Conservation (phyloP, 2,329 filamentous ascomycete species). For the Fusarium nematophilum region DNA sequence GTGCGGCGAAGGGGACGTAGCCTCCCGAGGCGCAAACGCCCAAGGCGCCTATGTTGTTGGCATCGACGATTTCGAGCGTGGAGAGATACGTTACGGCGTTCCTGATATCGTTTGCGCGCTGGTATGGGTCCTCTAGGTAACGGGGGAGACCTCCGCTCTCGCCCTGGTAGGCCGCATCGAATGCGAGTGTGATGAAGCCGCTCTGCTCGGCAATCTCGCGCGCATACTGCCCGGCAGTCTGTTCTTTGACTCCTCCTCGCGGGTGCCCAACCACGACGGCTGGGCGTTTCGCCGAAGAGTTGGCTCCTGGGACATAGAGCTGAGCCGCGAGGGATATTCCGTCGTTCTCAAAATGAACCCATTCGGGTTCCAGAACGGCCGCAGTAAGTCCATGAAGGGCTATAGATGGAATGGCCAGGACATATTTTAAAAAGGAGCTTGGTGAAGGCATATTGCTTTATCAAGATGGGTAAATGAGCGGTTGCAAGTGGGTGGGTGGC, state of each 20-base stretch:
- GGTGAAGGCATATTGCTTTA: too few relatives aligned
- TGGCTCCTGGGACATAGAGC: too few relatives aligned
- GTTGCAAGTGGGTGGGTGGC: too few relatives aligned
- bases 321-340: too few relatives aligned
- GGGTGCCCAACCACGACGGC: constrained; percentile 48
- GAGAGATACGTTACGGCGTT: constrained; percentile 49
- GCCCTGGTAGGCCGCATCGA: constrained; percentile 54
- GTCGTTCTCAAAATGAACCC: too few relatives aligned
- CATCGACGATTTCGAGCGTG: constrained; percentile 38
- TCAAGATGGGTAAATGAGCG: too few relatives aligned
- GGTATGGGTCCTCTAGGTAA: constrained; percentile 53
- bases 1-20: constrained; percentile 49
- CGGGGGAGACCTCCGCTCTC: constrained; percentile 49
- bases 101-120: constrained; percentile 52
- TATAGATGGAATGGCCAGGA: too few relatives aligned
- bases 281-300: too few relatives aligned
- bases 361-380: too few relatives aligned
- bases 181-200: constrained; percentile 50
- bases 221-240: constrained; percentile 49
- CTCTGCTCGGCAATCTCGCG: constrained; percentile 39
- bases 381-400: too few relatives aligned
- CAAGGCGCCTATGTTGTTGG: constrained; percentile 37
- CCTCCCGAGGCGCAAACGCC: constrained; percentile 54
- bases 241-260: constrained; percentile 51
- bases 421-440: too few relatives aligned